Conservation (phyloP, 1,139 yeast genomes). For the Arxiozyma heterogenica region DNA sequence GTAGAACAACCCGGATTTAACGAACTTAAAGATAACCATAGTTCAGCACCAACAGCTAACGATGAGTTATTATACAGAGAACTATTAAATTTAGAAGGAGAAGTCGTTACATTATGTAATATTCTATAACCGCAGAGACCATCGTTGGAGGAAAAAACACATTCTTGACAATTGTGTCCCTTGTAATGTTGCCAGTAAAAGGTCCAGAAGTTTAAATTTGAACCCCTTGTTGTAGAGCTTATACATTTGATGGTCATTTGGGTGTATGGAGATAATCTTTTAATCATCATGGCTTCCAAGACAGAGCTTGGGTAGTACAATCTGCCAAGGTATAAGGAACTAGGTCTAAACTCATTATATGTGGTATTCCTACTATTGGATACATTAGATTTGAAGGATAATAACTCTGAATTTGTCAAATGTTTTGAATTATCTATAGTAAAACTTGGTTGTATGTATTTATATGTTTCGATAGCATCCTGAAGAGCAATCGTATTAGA, state of each 20-base stretch:
- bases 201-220: slow-evolving; percentile 49
- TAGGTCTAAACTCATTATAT: not conserved
- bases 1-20: slow-evolving; percentile 83
- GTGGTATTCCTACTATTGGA: not conserved
- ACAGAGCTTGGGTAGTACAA: slow-evolving; percentile 84
- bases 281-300: slow-evolving; percentile 75
- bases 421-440: not conserved
- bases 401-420: not conserved
- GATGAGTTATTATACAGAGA: slow-evolving; percentile 36
- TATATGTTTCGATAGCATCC: slow-evolving; percentile 72
- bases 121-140: slow-evolving; percentile 77
- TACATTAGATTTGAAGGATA: not conserved
- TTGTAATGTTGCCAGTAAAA: slow-evolving; percentile 62
- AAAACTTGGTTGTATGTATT: slow-evolving; percentile 44
- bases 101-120: slow-evolving; percentile 56
- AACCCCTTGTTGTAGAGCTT: slow-evolving; percentile 45
- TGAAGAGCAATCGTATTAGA: slow-evolving; percentile 53
- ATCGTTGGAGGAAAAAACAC: slow-evolving; percentile 81
- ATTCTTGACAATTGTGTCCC: slow-evolving; percentile 61
- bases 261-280: slow-evolving; percentile 45
- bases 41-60: slow-evolving; percentile 70
- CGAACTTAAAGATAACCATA: slow-evolving; percentile 79
- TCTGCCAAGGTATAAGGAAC: slow-evolving; percentile 59
- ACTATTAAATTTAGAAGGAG: slow-evolving; percentile 32
- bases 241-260: slow-evolving; percentile 69